Base-by-base conservation (phyloP, 106 monocot species). In the Iris macrosiphon region DNA sequence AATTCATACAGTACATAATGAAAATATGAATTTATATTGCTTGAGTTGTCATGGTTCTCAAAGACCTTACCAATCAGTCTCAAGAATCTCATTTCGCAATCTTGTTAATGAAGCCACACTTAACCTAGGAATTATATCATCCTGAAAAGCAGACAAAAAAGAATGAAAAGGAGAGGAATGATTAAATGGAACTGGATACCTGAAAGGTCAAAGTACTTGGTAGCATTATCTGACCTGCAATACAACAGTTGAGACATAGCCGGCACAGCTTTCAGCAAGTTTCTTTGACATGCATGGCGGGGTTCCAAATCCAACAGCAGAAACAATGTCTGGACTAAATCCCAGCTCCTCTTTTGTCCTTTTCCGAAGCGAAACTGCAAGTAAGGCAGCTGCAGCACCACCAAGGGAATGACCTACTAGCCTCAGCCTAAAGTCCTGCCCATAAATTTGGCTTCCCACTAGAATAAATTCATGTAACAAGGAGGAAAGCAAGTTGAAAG, bases 391-490 rank as follows among this genome's bases (percentile, higher is more conserved):
- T 43, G 83, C 69, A 57, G 96, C 89, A 60, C 86, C 96, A 42
- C 96, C 96, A 69, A 96, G 90, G 10, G 96, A 96, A 61, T 96
- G 96, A 6, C 90, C 96, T 33, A 90, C 96, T 42, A 96, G 47
- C 51, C 85, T 86, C 77, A 96, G 77, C 60, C 62, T 83, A 67
- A 72, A 90, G 48, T 64, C 83, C 96, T 96, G 75, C 40, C 48
- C 31, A 63, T 29, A 53, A 55, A 35, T 61, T 54, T 44, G 24
- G 35, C 23, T 56, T 17, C 9, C 40, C 25, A 62, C 19, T 25
- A 45, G 26, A 27, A 31, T 8, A 28, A 41, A 61, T 41, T 0
- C 43, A 47, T 13, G 19, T 42, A 63, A 19, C 14, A 13, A 15
- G 28, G 29, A 50, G 2, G 7, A 23, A 24, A 60, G 19, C 13